Base-by-base conservation (phyloP, 169 alveolate species). In the Plasmodium knowlesi region DNA sequence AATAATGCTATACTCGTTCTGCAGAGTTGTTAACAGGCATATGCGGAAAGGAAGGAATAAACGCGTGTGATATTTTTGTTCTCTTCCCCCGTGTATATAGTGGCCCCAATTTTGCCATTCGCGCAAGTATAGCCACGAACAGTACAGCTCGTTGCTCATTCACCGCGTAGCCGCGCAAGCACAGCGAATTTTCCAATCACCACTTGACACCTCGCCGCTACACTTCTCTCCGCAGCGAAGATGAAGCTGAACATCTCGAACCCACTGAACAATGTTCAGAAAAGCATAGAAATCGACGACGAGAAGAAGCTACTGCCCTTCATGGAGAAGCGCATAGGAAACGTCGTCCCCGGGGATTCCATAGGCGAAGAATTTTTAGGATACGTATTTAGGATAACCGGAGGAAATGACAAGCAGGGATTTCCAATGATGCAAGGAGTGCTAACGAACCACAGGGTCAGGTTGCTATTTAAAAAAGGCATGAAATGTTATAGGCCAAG, bases 381-480 rank as follows among this genome's bases (percentile, higher is more conserved):
- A 39, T 98, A 98, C 97, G 97, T 99, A 70, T 98, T 99, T 92
- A 92, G 96, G 50, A 97, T 97, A 46, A 93, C 98, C 22, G 99
- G 99, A 86, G 99, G 99, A 79, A 99, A 99, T 97, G 99, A 99
- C 97, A 99, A 99, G 97, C 99, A 99, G 97, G 99, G 99, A 46
- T 99, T 99, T 97, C 99, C 99, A 80, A 99, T 99, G 99, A 98
- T 99, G 98, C 99, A 99, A 97, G 99, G 99, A 72, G 99, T 99
- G 92, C 95, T 99, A 70, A 95, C 97, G 37, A 96, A 98, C 95
- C 53, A 90, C 67, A 96, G 99, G 12, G 99, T 98, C 10, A 97
- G 99, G 79, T 96, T 98, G 12, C 96, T 98, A 61, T 96, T 98
- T 95, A 96, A 95, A 88, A 96, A 97, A 93, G 99, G 98, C 22